Percentiles rank a stretch among this genome's conserved stretches.
Evolutionary conservation across 106 monocot species (phyloP).

Genomic region (Platanthera zijinensis): DNA sequence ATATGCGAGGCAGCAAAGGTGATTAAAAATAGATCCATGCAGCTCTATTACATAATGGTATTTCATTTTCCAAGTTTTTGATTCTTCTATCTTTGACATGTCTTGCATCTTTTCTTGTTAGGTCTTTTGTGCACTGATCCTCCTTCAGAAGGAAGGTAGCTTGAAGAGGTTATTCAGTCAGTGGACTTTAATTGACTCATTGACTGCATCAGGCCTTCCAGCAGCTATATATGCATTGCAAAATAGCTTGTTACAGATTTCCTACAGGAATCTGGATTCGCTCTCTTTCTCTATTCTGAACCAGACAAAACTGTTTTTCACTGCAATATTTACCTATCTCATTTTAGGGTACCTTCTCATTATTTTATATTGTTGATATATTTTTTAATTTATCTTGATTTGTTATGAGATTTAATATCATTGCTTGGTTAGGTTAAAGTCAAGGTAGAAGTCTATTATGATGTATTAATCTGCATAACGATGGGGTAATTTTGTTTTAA

Average conservation of each 20-base stretch:
- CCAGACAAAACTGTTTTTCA: slow-evolving; percentile 94
- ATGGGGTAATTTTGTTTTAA: not conserved
- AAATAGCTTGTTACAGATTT: slow-evolving; percentile 93
- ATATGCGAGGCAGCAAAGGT: slow-evolving; percentile 86
- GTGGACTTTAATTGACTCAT: slow-evolving; percentile 71
- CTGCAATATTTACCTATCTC: slow-evolving; percentile 80
- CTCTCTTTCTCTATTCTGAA: slow-evolving; percentile 98
- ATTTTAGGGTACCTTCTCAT: slow-evolving; percentile 66
- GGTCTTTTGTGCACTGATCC: slow-evolving; percentile 76
- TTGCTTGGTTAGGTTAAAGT: not conserved
- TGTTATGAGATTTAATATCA: not conserved
- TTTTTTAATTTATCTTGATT: not conserved
- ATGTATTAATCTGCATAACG: not conserved
- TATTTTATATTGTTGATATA: not conserved
- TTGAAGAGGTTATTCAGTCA: slow-evolving; percentile 46
- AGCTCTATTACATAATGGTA: not conserved
- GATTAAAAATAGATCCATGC: not conserved
- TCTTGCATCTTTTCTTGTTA: slow-evolving; percentile 14
- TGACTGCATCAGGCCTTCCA: slow-evolving; percentile 92
- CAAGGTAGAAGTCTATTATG: not conserved
- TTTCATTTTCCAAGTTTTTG: slow-evolving; percentile 4
- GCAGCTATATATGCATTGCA: slow-evolving; percentile 96
- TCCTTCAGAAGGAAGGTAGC: slow-evolving; percentile 66
- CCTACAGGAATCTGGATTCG: slow-evolving; percentile 91
- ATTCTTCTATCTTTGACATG: not conserved